Base-by-base conservation (phyloP, 257 asterid genomes). In the Paraleonurus japonicus region DNA sequence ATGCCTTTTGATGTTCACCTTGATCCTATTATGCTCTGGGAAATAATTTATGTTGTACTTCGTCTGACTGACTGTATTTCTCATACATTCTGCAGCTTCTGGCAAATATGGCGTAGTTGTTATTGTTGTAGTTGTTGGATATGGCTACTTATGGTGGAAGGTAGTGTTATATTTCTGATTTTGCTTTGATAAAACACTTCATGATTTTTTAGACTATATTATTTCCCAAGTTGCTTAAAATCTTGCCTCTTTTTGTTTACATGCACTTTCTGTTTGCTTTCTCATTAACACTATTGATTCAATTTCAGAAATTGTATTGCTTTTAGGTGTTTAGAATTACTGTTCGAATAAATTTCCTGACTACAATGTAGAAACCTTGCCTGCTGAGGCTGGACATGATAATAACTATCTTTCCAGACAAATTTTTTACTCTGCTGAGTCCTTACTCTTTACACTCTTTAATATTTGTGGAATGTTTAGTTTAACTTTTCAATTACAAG, bases 111-210 rank as follows among this genome's bases (percentile, higher is more conserved):
- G 92, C n/a, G 59, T 92, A 8, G 67, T 88, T 53, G 61, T 95
- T 67, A 78, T 88, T 54, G 87, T 89, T 32, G 81, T 89, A 47
- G 96, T 83, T 75, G 88, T 83, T 70, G 99, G 98, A 81, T 94
- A 84, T 74, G 98, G 99, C 79, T 95, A 85, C 71, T 65, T 95
- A 70, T 92, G 99, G 99, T 95, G 99, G 98, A 95, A 95, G 97
- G 99, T 95, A 87, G 78, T 73, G 61, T 17, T 22, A 22, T 72
- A 53, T 65, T 66, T 47, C 20, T 81, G 16, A 59, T 58, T 61
- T 39, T 39, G 16, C 43, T 69, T 7, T 27, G 27, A 5, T 19
- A 17, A 22, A 9, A 35, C 43, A 74, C 70, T 43, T 54, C n/a
- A 10, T 23, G 16, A 54, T 54, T 57, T 70, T 23, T 20, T 68